Percentiles rank a stretch among this genome's conserved stretches.
Conservation (phyloP, 805 yeast genomes). For the Sugiyamaella smithiae region DNA sequence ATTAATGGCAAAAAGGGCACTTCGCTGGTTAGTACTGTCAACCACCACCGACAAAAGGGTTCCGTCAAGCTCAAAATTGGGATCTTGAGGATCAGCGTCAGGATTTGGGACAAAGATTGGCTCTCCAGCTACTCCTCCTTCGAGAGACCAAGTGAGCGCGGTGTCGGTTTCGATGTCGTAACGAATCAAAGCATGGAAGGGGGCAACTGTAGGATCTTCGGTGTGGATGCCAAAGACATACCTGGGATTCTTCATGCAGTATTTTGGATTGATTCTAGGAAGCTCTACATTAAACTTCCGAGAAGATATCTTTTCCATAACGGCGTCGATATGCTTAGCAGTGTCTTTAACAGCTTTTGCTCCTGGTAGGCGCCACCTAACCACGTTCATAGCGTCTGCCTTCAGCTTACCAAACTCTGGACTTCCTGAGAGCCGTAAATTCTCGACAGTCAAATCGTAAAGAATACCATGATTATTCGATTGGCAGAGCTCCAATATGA, state of each 20-base stretch:
- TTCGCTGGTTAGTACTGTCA: slow-evolving; percentile 13
- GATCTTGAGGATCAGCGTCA: slow-evolving; percentile 2
- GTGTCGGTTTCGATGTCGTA: neutral
- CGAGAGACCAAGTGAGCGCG: slow-evolving; percentile 4
- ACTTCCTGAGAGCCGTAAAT: neutral
- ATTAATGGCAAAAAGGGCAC: slow-evolving; percentile 17
- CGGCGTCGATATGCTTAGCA: neutral
- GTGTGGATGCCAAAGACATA: neutral
- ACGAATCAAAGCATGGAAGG: neutral
- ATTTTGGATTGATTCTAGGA: slow-evolving; percentile 1
- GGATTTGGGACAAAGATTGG: slow-evolving; percentile 13
- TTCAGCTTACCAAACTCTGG: neutral
- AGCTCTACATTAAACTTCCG: neutral
- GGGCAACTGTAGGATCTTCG: neutral
- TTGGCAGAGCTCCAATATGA: neutral
- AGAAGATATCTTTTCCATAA: neutral
- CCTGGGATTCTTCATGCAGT: neutral
- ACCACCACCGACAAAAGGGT: slow-evolving; percentile 17
- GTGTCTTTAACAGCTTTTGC: neutral
- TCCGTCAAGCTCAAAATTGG: slow-evolving; percentile 16
- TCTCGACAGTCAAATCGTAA: neutral
- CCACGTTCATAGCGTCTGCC: neutral
- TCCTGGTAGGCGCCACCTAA: neutral
- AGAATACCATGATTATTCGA: neutral
- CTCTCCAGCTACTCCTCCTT: slow-evolving; percentile 12